Evolutionary conservation across 805 yeast genomes (phyloP), one percentile per base, ranked within the genome.

Genomic region (Cyberlindnera samutprakarnensis): DNA sequence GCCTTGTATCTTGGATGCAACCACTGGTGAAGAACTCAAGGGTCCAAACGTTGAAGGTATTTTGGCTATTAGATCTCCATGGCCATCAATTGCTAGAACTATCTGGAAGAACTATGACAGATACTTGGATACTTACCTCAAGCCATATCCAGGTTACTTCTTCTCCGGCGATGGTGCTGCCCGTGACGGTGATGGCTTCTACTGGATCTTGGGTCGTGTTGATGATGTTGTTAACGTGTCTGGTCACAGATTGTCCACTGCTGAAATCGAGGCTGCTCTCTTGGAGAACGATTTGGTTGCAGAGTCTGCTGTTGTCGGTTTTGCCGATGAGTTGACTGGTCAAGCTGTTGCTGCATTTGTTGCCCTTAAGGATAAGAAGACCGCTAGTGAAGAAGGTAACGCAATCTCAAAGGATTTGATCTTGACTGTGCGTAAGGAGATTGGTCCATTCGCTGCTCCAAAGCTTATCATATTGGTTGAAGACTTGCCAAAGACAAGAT

Each of bases 111-210:
- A 83, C 61, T 81, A 82, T 59, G 66, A 68, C 44, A 68, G 86
- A 54, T 83, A 65, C 60, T 60, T 78, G 62, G 94, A 83, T 48
- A 83, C 92, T n/a, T 83, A 83, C 59, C 61, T 81, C 55, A 77
- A 73, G 37, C 90, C 92, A 32, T 83, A 81, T 61, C 82, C 83
- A 30, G 87, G 87, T 30, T 74, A 71, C 55, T 83, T 81, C 63
- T 83, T 83, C 64, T 78, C 92, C 2, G 94, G 94, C 49, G 94
- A 83, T 60, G 94, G 94, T 60, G 92, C 90, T 18, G 90, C 87
- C 14, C 71, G 88, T 53, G 94, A 83, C 54, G 66, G 71, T 44
- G 90, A 82, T 53, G 94, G 94, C 6, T 83, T 72, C 64, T 78
- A 75, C 62, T 83, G 92, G 88, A 81, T 83, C 43, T 59, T 81